Evolutionary conservation across 768 basidiomycete species (phyloP).

Genomic region (Phylloporus scabripes): DNA sequence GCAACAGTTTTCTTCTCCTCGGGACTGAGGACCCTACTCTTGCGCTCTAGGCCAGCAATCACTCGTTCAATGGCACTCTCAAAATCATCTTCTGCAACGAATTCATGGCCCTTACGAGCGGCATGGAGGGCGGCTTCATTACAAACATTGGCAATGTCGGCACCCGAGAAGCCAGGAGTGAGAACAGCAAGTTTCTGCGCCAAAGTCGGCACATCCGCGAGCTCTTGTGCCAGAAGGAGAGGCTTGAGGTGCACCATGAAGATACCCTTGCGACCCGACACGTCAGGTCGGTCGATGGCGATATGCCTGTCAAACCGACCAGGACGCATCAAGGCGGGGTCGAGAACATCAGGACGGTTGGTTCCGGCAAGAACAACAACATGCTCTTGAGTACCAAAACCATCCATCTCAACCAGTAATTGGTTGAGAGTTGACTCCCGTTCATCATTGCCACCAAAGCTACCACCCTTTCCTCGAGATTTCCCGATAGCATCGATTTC

Average conservation of each 20-base stretch:
- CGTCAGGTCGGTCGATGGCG: conserved; percentile 90
- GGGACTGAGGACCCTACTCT: conserved; percentile 85
- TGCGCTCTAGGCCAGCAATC: conserved; percentile 94
- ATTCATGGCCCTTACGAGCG: conserved; percentile 77
- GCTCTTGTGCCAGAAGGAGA: conserved; percentile 56
- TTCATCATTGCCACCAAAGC: conserved; percentile 93
- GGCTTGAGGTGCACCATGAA: conserved; percentile 89
- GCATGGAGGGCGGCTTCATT: conserved; percentile 97
- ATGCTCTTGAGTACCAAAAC: conserved; percentile 95
- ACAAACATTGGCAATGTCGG: conserved; percentile 98
- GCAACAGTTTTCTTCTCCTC: conserved; percentile 99
- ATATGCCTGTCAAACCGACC: conserved; percentile 98
- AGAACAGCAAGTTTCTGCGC: conserved; percentile 94
- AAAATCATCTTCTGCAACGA: conserved; percentile 79
- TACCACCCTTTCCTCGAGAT: conserved; percentile 70
- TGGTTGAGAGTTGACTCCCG: conserved; percentile 97
- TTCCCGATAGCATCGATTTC: conserved; percentile 99
- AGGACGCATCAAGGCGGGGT: conserved; percentile 91
- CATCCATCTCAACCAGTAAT: conserved; percentile 98
- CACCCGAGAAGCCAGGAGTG: conserved; percentile 97
- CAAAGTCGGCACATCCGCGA: conserved; percentile 49
- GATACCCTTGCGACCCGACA: conserved; percentile 89
- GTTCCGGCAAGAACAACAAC: conserved; percentile 96
- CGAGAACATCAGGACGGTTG: conserved; percentile 94
- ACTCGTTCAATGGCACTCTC: conserved; percentile 98